These are phyloP conservation scores for Pestalotiopsis sp. DNA, from an alignment of 2,329 filamentous ascomycete species.

Conservation along the genomic window DNA sequence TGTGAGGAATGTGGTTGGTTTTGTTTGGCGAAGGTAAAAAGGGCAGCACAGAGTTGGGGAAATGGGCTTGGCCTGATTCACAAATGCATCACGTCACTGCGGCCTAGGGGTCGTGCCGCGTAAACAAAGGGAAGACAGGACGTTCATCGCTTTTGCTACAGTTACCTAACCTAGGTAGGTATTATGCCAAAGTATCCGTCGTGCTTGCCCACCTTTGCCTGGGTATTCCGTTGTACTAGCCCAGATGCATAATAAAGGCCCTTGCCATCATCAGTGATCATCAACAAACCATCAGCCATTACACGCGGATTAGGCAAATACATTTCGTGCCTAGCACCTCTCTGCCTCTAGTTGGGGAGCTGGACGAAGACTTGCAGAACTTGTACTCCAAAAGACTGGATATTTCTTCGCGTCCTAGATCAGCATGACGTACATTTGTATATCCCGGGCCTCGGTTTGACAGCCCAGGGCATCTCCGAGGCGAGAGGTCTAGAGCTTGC, in stretches of 20 bases:
- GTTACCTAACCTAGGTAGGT: not conserved
- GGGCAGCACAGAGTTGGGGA: not conserved
- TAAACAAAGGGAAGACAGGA: not conserved
- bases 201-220: not conserved
- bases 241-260: not conserved
- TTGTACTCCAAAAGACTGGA: not conserved
- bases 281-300: not conserved
- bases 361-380: not conserved
- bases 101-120: slow-evolving; percentile 16
- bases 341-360: not conserved
- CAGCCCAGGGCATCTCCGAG: not conserved
- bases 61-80: slow-evolving; percentile 17
- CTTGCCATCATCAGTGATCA: not conserved
- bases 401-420: not conserved
- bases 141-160: not conserved
- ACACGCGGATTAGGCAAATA: not conserved
- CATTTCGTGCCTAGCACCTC: not conserved
- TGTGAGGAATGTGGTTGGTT: slow-evolving; percentile 14
- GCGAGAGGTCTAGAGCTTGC: not conserved
- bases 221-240: not conserved
- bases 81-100: slow-evolving; percentile 33
- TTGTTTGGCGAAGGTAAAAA: slow-evolving; percentile 10
- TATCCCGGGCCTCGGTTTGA: not conserved
- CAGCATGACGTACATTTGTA: slow-evolving; percentile 3
- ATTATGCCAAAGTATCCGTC: not conserved